Conservation (phyloP, 192 early-diverging fungal genomes). For the Coemansia sp. region DNA sequence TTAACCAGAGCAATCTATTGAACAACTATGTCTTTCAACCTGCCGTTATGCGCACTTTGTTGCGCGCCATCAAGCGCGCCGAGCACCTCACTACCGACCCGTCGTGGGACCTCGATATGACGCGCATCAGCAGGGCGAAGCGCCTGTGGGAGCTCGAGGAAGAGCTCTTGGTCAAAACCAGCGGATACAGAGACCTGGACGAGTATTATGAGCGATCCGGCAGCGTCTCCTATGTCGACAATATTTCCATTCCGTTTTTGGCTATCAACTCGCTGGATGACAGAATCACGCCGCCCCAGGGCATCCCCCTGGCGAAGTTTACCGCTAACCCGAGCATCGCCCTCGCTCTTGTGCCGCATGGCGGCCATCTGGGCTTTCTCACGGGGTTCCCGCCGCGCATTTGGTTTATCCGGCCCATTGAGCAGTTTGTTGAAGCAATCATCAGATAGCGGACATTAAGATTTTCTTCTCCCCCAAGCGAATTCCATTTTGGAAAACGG, state of each 20-base stretch:
- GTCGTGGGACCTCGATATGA: constrained; percentile 42
- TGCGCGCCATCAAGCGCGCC: constrained; percentile 45
- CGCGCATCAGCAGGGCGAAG: constrained; percentile 51
- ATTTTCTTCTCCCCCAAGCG: not conserved
- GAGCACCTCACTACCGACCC: constrained; percentile 43
- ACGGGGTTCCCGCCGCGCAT: constrained; percentile 34
- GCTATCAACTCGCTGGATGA: constrained; percentile 84
- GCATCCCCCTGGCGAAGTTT: constrained; percentile 71
- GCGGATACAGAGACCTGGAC: constrained; percentile 69
- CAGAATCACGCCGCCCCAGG: constrained; percentile 65
- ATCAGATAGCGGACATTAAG: constrained; percentile 1
- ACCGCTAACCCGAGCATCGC: constrained; percentile 71
- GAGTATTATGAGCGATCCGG: constrained; percentile 74
- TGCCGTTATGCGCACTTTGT: constrained; percentile 55
- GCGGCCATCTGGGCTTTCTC: constrained; percentile 90
- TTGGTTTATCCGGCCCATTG: constrained; percentile 68
- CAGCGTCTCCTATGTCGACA: constrained; percentile 54
- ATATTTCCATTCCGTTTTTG: constrained; percentile 72
- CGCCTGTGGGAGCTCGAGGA: constrained; percentile 86
- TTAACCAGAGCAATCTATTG: constrained; percentile 54
- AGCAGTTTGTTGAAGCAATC: constrained; percentile 65
- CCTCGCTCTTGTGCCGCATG: constrained; percentile 72
- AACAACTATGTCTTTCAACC: constrained; percentile 61
- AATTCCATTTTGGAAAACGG: not conserved
- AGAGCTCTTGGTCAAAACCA: constrained; percentile 60